Evolutionary conservation across 1,139 yeast genomes (phyloP), one percentile per base, ranked within the genome.

Genomic region (Scheffersomyces quercinus): DNA sequence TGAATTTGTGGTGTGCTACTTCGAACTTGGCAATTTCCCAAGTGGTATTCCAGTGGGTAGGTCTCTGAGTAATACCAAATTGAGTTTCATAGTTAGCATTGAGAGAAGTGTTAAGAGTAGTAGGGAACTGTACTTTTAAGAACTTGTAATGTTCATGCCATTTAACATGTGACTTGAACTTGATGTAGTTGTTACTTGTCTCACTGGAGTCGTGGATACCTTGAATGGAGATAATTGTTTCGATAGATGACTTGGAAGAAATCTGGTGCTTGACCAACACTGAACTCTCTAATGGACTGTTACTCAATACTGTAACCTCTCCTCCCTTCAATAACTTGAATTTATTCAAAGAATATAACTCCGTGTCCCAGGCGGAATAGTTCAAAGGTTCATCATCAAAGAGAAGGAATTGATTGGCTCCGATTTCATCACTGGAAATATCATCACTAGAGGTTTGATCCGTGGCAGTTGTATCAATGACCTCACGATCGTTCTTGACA

Each of bases 331-430:
- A 57, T 51, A 83, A 81, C 44, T 73, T 70, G 59, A 78, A 81
- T 51, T 85, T 87, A 52, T 84, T 86, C 50, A 87, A 76, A 0
- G 96, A 85, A 61, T 81, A 93, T 47, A 90, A 75, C 60, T 93
- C 99, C 0, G 98, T 91, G 61, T 93, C 98, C 98, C 99, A 93
- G 2, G 98, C 98, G 39, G 91, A 97, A 82, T 84, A 91, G 46
- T 78, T 83, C 57, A 89, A 70, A 10, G 98, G 98, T 51, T 89
- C 88, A 62, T 93, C 98, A 51, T 90, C 93, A 57, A 87, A 87
- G 44, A 93, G 60, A 2, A 88, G 79, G 52, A 81, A 83, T 62
- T 87, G 95, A 57, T 88, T 88, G 30, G 90, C 96, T 30, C 89
- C 89, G 32, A 58, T 46, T 34, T 56, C 48, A 30, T 44, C 48